Evolutionary conservation across 129 eudicot species (phyloP), one percentile per base, ranked within the genome.

Genomic region (Pseudognaphalium luteoalbum): DNA sequence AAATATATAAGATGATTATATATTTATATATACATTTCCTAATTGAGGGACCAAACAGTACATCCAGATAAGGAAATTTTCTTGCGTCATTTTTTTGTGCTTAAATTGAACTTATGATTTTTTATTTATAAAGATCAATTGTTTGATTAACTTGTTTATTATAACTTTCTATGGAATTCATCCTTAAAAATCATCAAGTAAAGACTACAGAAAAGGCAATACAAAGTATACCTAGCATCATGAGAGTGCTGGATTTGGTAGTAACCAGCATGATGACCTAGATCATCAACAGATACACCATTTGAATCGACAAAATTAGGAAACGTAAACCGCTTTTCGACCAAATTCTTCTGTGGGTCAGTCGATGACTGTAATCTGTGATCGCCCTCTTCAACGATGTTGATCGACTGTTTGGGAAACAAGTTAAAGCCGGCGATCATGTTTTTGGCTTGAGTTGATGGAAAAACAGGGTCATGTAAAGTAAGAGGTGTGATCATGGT

Each of bases 181-280:
- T n/a, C n/a, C n/a, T n/a, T n/a, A n/a, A n/a, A n/a, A n/a, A n/a
- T n/a, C n/a, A n/a, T n/a, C n/a, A n/a, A n/a, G n/a, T n/a, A n/a
- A n/a, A n/a, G n/a, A n/a, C n/a, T n/a, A n/a, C n/a, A n/a, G n/a
- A n/a, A n/a, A n/a, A n/a, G n/a, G n/a, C n/a, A n/a, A n/a, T n/a
- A n/a, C n/a, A n/a, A 20, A 30, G 25, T 7, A 61, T 76, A 92
- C 98, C 86, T 80, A 60, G 96, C 98, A 65, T 80, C 90, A 76
- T 83, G 90, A 73, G 98, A 92, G 67, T 88, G 92, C 76, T 86
- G 60, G 77, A 92, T 90, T 87, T 86, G 79, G 61, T 90, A 92
- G 68, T 92, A 92, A 64, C 98, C 98, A 28, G 96, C 96, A 80
- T 92, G 92, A 79, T 92, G 98, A 33, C 96, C 96, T 19, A 92